phyloP scores from a whole-genome alignment of 495 filamentous ascomycete genomes.

The Penicillium silybi region DNA sequence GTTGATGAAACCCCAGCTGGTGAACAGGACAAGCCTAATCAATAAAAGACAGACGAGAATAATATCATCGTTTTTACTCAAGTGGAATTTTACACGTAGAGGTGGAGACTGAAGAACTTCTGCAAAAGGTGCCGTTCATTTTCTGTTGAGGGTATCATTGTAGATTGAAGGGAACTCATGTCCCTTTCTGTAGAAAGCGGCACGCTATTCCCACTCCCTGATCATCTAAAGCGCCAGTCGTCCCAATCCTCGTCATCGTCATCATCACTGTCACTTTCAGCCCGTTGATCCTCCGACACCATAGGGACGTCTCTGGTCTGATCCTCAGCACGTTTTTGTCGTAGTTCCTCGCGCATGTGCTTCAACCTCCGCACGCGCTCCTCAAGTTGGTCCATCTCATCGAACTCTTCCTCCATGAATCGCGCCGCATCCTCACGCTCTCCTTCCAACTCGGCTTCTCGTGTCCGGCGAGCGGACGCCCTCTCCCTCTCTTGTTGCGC shows the following conservation, averaged over 20 bases:
- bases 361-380: conserved; percentile 71
- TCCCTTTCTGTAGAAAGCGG: conserved; percentile 15
- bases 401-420: conserved; percentile 82
- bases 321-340: conserved; percentile 36
- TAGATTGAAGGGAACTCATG: conserved; percentile 28
- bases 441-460: conserved; percentile 65
- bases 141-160: conserved; percentile 38
- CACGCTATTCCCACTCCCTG: conserved; percentile 3
- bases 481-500: conserved; percentile 59
- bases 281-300: conserved; percentile 19
- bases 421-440: conserved; percentile 84
- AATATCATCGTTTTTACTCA: not conserved
- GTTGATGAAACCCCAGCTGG: conserved; percentile 20
- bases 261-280: conserved; percentile 31
- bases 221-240: conserved; percentile 62
- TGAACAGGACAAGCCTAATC: conserved; percentile 2
- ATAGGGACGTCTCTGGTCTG: conserved; percentile 33
- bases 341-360: conserved; percentile 61
- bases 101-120: not conserved
- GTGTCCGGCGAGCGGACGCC: conserved; percentile 36
- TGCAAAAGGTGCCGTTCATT: not conserved
- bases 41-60: conserved; percentile 4
- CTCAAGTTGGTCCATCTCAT: conserved; percentile 90
- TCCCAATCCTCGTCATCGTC: conserved; percentile 55
- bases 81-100: not conserved